A percentile compares a stretch with the other conserved stretches of the same genome.
These are phyloP conservation scores for Yamagishiella unicocca DNA, from an alignment of 139 green algal genomes.

Conservation along the genomic window DNA sequence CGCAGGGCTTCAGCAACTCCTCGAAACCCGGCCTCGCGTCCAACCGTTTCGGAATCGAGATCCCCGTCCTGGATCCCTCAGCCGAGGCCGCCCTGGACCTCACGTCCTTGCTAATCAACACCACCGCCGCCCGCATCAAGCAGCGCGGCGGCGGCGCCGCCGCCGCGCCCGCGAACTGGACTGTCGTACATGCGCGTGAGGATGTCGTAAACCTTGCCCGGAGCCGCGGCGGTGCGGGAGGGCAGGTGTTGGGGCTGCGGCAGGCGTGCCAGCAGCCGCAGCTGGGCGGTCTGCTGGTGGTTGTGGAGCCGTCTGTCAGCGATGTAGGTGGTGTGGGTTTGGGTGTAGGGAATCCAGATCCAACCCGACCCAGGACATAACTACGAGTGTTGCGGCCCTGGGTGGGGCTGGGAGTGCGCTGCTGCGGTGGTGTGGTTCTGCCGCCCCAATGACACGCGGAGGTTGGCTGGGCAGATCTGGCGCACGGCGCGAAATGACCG, in stretches of 20 bases:
- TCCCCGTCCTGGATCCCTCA: constrained; percentile 49
- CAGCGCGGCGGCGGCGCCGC: not conserved
- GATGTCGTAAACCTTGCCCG: constrained; percentile 23
- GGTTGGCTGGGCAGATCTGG: no score
- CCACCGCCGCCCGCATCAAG: not conserved
- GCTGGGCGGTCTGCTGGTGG: constrained; percentile 54
- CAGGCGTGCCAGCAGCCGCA: constrained; percentile 45
- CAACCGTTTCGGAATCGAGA: constrained; percentile 58
- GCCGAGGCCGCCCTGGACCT: constrained; percentile 37
- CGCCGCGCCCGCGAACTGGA: not conserved
- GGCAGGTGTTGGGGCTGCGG: constrained; percentile 45
- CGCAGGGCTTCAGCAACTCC: constrained; percentile 34
- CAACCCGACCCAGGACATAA: not conserved
- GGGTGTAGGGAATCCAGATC: not conserved
- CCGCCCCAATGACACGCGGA: not conserved
- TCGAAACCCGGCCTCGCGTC: not conserved
- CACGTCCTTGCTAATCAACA: not conserved
- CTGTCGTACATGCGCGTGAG: constrained; percentile 49
- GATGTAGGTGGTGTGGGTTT: constrained; percentile 49
- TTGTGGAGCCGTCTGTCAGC: constrained; percentile 49
- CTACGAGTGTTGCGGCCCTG: not conserved
- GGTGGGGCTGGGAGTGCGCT: not conserved
- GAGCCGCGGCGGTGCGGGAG: not conserved
- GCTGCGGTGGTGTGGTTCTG: not conserved
- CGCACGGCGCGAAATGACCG: no score